Conservation (phyloP, 2,329 filamentous ascomycete species). For the Fusarium bulbicola region DNA sequence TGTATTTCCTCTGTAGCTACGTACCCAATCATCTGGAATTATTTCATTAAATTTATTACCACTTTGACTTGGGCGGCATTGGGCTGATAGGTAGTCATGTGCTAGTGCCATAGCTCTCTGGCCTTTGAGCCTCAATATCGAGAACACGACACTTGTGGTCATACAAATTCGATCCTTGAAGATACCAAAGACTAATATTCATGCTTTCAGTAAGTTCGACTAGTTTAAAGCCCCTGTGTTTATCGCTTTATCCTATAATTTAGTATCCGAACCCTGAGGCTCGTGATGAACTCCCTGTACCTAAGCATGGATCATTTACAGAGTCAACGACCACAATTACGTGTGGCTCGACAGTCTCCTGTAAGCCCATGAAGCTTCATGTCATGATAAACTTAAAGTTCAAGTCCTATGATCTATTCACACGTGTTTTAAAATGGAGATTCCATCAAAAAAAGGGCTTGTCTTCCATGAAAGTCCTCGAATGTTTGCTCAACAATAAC, state of each 20-base stretch:
- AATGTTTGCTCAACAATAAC: constrained; percentile 1
- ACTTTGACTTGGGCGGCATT: background rate
- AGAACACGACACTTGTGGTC: background rate
- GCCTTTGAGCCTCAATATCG: background rate
- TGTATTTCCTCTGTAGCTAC: background rate
- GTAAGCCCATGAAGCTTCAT: background rate
- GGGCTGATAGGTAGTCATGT: background rate
- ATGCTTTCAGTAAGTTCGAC: background rate
- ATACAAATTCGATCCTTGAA: background rate
- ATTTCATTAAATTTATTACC: background rate
- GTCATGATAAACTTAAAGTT: background rate
- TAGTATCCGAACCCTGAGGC: background rate
- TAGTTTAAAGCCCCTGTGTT: no score
- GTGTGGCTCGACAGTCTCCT: background rate
- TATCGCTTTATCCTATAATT: background rate
- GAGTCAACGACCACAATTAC: background rate
- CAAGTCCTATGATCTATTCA: background rate
- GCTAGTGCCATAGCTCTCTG: background rate
- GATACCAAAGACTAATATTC: background rate
- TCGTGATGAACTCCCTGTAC: background rate
- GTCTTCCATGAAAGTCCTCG: background rate
- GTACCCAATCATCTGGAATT: no score
- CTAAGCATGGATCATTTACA: background rate
- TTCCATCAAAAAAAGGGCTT: background rate
- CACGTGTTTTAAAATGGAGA: background rate